Evolutionary conservation across 2,329 filamentous ascomycete species (phyloP).

Genomic region (Cytospora chrysosperma): DNA sequence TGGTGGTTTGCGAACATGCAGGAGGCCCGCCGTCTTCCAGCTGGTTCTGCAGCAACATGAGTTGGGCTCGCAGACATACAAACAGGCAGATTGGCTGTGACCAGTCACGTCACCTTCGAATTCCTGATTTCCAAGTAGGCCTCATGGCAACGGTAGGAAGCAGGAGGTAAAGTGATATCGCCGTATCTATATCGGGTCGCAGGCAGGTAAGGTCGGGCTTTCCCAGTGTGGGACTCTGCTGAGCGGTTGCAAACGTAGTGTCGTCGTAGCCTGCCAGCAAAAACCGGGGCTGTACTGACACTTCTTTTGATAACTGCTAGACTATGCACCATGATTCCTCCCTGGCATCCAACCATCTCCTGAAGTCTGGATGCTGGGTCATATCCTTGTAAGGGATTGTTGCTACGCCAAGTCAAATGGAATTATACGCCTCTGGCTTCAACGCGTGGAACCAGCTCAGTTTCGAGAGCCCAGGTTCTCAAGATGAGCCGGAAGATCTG

Average conservation of each 20-base stretch:
- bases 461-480: constrained; percentile 31
- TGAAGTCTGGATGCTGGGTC: not conserved
- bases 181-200: no score
- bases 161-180: no score
- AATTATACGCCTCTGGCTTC: constrained; percentile 55
- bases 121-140: not conserved
- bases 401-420: constrained; percentile 35
- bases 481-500: constrained; percentile 46
- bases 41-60: not conserved
- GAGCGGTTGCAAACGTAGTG: not conserved
- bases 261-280: not conserved
- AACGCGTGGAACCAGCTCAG: constrained; percentile 59
- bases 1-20: not conserved
- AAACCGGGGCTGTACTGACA: not conserved
- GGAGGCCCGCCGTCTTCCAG: constrained; percentile 10
- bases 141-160: no score
- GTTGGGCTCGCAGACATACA: not conserved
- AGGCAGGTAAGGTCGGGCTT: no score
- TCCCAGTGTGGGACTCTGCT: not conserved
- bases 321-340: not conserved
- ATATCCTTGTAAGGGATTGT: not conserved
- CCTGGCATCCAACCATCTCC: not conserved
- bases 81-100: not conserved
- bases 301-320: not conserved
- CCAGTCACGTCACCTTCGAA: not conserved